Conservation (phyloP, 73 alveolate species). For the Blepharisma stoltei region DNA sequence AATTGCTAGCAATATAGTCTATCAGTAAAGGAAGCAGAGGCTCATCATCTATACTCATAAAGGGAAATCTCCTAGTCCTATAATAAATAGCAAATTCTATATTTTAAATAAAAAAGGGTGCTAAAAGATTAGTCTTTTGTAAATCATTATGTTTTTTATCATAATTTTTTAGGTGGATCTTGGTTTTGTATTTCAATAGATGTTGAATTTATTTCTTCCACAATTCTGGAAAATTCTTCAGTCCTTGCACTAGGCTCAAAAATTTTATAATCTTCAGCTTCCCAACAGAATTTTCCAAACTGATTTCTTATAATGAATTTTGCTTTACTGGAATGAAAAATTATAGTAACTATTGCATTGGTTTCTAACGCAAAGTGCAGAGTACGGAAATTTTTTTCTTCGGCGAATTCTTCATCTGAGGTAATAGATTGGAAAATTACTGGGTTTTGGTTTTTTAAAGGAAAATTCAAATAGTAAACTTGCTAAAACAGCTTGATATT, state of each 20-base stretch:
- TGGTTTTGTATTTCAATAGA: neutral
- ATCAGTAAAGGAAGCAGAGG: neutral
- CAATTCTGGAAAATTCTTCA: neutral
- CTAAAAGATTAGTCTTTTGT: no score
- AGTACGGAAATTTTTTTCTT: neutral
- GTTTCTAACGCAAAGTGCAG: conserved; percentile 15
- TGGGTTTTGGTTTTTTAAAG: neutral
- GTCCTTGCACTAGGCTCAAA: neutral
- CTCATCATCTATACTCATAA: no score
- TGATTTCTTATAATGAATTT: neutral
- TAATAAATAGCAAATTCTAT: no score
- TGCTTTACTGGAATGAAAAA: neutral
- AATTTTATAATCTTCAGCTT: neutral
- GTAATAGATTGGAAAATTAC: neutral
- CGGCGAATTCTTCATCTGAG: neutral
- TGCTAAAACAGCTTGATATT: no score
- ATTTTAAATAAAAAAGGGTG: no score
- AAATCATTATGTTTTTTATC: no score
- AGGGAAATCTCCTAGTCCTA: no score
- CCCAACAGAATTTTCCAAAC: conserved; percentile 17
- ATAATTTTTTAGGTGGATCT: conserved; percentile 7
- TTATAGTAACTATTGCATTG: neutral
- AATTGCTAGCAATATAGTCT: neutral
- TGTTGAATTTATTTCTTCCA: neutral
- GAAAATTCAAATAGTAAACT: conserved; percentile 4